Base-by-base conservation (phyloP, 129 eudicot genomes). In the Escallonia herrerae region DNA sequence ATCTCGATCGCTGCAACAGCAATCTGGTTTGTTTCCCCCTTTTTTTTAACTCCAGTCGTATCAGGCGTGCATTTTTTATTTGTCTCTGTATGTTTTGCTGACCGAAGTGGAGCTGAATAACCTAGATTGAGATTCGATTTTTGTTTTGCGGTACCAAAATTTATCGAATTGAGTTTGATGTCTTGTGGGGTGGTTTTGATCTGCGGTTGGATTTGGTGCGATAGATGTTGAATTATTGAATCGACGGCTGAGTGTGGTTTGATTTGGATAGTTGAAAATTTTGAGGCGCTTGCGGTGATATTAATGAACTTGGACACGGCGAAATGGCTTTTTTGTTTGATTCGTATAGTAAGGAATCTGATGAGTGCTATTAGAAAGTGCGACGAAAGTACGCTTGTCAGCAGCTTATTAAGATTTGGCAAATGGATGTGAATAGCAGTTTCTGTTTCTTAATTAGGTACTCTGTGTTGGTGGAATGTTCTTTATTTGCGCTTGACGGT, bases 1-100 rank as follows among this genome's bases (percentile, higher is more conserved):
- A 93, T 93, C 99, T 93, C 82, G 99, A 93, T 83, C 96, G 99
- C 52, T 83, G 89, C 81, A 83, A 83, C 63, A 89, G 90, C 80
- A 93, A 89, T 80, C 83, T 93, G 80, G 99, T 93, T 56, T 2
- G 69, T 78, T 6, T 8, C 44, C 45, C 70, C 7, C 46, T 2
- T 51, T 54, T 22, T 22, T 22, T 22, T 22, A 22, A 22, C 33
- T 22, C 1, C 33, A 22, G 33, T 22, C 33, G 33, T 22, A 1
- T 22, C 33, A 22, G 1, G 33, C 1, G 33, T 40, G 14, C 61
- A 0, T 42, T 37, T 56, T 64, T 67, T 15, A 7, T 74, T 7
- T 56, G 12, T n/a, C 14, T 40, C 8, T 75, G 57, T 49, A 3
- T 43, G 44, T 63, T 47, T 50, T 45, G 62, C 52, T 71, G 47